Evolutionary conservation across 164 flowering plant genomes (phyloP).

Genomic region (Sextonia rubra): DNA sequence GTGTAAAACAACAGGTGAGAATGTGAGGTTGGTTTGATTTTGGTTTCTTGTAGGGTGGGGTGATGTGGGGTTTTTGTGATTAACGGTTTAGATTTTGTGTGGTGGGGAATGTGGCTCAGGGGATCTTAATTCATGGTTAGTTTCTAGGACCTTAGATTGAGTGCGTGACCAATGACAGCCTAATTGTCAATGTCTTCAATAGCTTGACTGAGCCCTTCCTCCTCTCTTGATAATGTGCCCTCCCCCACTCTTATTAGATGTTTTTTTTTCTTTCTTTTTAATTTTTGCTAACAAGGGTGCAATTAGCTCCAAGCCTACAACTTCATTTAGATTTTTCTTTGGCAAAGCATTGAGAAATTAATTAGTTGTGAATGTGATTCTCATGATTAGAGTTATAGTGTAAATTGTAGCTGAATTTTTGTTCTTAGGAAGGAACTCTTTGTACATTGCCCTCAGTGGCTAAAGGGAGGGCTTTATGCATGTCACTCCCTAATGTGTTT

Average conservation of each 20-base stretch:
- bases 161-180: slow-evolving; percentile 78
- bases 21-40: background rate
- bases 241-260: background rate
- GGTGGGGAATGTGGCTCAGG: slow-evolving; percentile 32
- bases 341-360: too few relatives aligned
- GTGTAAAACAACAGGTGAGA: slow-evolving; percentile 32
- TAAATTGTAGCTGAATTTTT: too few relatives aligned
- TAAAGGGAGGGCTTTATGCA: too few relatives aligned
- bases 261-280: background rate
- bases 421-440: too few relatives aligned
- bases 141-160: slow-evolving; percentile 98
- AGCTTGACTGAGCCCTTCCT: slow-evolving; percentile 84
- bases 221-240: slow-evolving; percentile 62
- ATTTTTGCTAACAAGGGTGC: too few relatives aligned
- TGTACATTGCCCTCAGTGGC: too few relatives aligned
- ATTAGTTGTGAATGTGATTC: too few relatives aligned
- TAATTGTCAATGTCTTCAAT: slow-evolving; percentile 84
- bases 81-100: background rate
- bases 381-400: too few relatives aligned
- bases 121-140: slow-evolving; percentile 93
- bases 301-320: too few relatives aligned
- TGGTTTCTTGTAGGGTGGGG: background rate
- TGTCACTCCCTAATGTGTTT: too few relatives aligned
- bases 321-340: too few relatives aligned
- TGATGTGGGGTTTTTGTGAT: background rate